Conservation (phyloP, 176 grass and related monocot species). For the Musa schizocarpa region DNA sequence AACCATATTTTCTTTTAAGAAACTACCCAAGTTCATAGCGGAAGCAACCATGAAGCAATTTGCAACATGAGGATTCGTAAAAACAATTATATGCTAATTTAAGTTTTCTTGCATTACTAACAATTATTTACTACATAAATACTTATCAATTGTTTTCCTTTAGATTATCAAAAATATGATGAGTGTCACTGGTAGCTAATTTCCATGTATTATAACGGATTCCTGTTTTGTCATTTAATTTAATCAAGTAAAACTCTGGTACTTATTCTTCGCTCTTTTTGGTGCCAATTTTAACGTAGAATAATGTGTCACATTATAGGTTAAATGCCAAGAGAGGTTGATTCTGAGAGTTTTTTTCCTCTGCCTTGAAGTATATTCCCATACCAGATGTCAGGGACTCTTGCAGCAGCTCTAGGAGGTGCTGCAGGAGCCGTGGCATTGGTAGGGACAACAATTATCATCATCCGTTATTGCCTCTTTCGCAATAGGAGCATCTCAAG, state of each 20-base stretch:
- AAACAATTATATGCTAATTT: background rate
- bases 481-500: slow-evolving; percentile 38
- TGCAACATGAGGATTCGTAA: background rate
- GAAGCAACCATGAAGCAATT: background rate
- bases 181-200: background rate
- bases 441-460: slow-evolving; percentile 29
- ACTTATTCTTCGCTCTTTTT: too few relatives aligned
- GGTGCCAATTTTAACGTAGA: too few relatives aligned
- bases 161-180: background rate
- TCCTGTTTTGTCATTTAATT: too few relatives aligned
- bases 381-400: slow-evolving; percentile 71
- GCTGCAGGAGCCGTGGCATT: slow-evolving; percentile 65
- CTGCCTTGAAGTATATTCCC: background rate
- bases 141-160: background rate
- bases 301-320: background rate
- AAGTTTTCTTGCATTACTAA: background rate
- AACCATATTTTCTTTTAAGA: background rate
- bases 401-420: slow-evolving; percentile 65
- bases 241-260: too few relatives aligned
- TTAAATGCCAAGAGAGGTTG: slow-evolving; percentile 2
- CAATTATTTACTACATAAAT: background rate
- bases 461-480: slow-evolving; percentile 33
- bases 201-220: too few relatives aligned
- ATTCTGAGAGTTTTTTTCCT: background rate
- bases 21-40: background rate